These are phyloP conservation scores for Nothophoma quercina DNA, from an alignment of 2,329 filamentous ascomycete genomes.

Conservation along the genomic window DNA sequence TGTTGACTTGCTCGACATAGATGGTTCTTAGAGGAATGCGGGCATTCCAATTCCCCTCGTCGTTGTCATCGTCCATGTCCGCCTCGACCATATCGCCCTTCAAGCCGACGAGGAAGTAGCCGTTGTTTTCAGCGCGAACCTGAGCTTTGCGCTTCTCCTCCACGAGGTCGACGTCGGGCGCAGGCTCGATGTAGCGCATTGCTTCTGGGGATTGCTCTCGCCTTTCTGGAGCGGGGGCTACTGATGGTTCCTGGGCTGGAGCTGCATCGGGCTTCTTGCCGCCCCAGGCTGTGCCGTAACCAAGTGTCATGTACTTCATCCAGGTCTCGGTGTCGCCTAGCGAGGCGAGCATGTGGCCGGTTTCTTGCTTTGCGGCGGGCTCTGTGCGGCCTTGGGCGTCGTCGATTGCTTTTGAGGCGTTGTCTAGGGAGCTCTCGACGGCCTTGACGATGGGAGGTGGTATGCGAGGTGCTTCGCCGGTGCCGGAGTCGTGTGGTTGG, in stretches of 20 bases:
- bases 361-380: constrained; percentile 24
- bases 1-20: constrained; percentile 67
- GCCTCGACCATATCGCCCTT: constrained; percentile 67
- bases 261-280: constrained; percentile 27
- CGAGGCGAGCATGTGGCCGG: constrained; percentile 44
- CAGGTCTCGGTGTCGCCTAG: constrained; percentile 57
- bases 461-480: constrained; percentile 45
- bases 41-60: constrained; percentile 47
- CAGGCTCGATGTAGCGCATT: constrained; percentile 48
- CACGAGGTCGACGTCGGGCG: constrained; percentile 55
- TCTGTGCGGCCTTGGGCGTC: constrained; percentile 19
- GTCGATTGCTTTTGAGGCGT: constrained; percentile 51
- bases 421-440: constrained; percentile 54
- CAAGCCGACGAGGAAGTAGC: constrained; percentile 73
- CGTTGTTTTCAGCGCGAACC: constrained; percentile 54
- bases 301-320: constrained; percentile 61
- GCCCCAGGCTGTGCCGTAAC: constrained; percentile 53
- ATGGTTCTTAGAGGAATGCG: constrained; percentile 71
- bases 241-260: neutral
- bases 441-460: constrained; percentile 57
- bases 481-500: constrained; percentile 11
- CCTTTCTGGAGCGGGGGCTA: neutral
- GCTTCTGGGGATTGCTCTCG: constrained; percentile 27
- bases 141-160: constrained; percentile 68
- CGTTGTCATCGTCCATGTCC: constrained; percentile 55